phyloP scores from a whole-genome alignment of 805 yeast genomes.

The Diddensiella transvaalensis region DNA sequence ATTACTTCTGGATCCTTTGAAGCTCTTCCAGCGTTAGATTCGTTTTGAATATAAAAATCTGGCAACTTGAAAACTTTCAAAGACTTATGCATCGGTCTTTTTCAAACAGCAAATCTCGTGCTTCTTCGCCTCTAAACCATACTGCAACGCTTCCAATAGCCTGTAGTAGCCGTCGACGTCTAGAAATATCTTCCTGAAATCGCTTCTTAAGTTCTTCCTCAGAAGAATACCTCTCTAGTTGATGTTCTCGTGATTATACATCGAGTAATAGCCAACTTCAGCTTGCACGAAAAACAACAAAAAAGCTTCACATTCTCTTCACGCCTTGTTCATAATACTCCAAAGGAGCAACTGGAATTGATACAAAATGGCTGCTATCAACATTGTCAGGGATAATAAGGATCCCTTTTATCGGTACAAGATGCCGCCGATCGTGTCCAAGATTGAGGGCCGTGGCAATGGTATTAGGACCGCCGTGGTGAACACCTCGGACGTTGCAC shows the following conservation, averaged over 20 bases:
- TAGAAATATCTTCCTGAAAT: neutral
- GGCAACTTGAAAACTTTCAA: too few relatives aligned
- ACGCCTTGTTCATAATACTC: neutral
- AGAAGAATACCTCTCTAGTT: neutral
- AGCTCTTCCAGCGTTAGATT: too few relatives aligned
- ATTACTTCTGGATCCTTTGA: too few relatives aligned
- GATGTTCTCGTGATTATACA: too few relatives aligned
- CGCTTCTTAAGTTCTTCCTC: neutral
- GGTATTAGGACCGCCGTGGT: conserved; percentile 96
- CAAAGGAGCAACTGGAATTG: neutral
- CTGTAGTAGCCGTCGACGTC: neutral
- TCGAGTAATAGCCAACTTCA: too few relatives aligned
- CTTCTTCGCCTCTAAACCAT: conserved; percentile 1
- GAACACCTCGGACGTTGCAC: conserved; percentile 87
- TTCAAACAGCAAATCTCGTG: conserved; percentile 7
- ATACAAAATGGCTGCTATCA: conserved; percentile 70
- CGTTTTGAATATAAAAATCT: too few relatives aligned
- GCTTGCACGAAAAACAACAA: neutral
- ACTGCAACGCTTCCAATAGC: neutral
- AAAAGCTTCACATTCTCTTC: too few relatives aligned
- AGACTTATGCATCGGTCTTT: conserved; percentile 23
- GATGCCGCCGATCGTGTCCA: conserved; percentile 97
- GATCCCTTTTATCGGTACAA: conserved; percentile 99
- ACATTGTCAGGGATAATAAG: conserved; percentile 93
- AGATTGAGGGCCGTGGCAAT: conserved; percentile 98